Base-by-base conservation (phyloP, 768 basidiomycete species). In the Krasilnikovozyma curviuscula region DNA sequence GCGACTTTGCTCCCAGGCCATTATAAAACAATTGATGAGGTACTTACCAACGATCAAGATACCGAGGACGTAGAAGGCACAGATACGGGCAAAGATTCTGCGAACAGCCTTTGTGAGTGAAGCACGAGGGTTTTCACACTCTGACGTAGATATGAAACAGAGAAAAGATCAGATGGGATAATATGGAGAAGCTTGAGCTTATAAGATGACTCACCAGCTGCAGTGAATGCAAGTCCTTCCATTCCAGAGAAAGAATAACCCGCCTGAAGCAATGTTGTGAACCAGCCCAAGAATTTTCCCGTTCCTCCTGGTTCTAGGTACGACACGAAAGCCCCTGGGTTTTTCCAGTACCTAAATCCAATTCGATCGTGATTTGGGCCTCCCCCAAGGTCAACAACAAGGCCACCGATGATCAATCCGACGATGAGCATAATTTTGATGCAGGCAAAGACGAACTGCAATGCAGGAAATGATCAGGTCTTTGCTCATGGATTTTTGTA, bases 61-160 rank as follows among this genome's bases (percentile, higher is more conserved):
- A 28, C 79, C 80, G 41, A 81, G 66, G 52, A 82, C 70, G 56
- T 83, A 84, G 71, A 84, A 84, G 25, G 82, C 53, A 7, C 80
- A 53, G 56, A 91, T 79, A 52, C 85, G 77, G 66, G 75, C 81
- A 62, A 83, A 81, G 5, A 86, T 81, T 19, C 79, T 70, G 31
- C 72, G 70, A 43, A 83, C 75, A 21, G 82, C 81, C 59, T 76
- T 81, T 21, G 74, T 68, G 54, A 88, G 80, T 57, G 81, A 83
- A 27, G 77, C 76, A 31, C 81, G 74, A 7, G 84, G 83, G 58
- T 72, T 81, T 58, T 75, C 69, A 0, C 79, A 78, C 64, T 86
- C 83, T 0, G 78, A 79, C 14, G 81, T 80, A 24, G 79, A 74
- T 47, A 78, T 78, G 44, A n/a, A n/a, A n/a, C n/a, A n/a, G n/a